These are phyloP conservation scores for Huntiella moniliformis DNA, from an alignment of 2,329 filamentous ascomycete genomes.

Conservation along the genomic window DNA sequence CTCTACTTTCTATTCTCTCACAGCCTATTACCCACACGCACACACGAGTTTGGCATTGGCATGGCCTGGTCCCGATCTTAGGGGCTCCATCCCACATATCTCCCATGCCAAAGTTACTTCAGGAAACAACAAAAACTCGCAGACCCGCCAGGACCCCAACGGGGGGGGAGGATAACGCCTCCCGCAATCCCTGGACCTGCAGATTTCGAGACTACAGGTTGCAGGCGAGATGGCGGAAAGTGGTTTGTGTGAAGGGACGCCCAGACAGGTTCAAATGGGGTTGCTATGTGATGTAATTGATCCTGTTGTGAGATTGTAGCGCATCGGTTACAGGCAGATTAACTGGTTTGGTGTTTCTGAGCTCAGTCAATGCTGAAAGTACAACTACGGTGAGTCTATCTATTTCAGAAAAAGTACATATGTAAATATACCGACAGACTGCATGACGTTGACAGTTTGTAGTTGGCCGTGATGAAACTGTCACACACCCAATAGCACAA, in stretches of 20 bases:
- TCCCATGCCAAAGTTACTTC: too few relatives aligned
- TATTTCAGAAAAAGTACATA: background rate
- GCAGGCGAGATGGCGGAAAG: background rate
- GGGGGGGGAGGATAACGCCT: background rate
- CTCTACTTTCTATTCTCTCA: too few relatives aligned
- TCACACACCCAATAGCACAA: too few relatives aligned
- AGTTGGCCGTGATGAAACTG: too few relatives aligned
- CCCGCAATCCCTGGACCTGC: constrained; percentile 1
- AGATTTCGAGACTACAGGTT: background rate
- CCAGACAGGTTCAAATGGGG: background rate
- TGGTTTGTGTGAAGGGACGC: background rate
- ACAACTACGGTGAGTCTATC: background rate
- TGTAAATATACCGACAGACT: background rate
- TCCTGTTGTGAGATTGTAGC: background rate
- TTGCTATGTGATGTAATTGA: background rate
- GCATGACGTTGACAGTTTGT: background rate
- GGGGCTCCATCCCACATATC: too few relatives aligned
- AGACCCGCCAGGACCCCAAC: background rate
- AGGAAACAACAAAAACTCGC: too few relatives aligned
- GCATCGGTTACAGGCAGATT: background rate
- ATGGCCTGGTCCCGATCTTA: background rate
- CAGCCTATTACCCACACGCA: too few relatives aligned
- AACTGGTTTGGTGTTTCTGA: background rate
- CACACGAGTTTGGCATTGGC: background rate
- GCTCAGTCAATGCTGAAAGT: background rate